Evolutionary conservation across 345 rosid genomes (phyloP).

Genomic region (Limnanthes douglasii): DNA sequence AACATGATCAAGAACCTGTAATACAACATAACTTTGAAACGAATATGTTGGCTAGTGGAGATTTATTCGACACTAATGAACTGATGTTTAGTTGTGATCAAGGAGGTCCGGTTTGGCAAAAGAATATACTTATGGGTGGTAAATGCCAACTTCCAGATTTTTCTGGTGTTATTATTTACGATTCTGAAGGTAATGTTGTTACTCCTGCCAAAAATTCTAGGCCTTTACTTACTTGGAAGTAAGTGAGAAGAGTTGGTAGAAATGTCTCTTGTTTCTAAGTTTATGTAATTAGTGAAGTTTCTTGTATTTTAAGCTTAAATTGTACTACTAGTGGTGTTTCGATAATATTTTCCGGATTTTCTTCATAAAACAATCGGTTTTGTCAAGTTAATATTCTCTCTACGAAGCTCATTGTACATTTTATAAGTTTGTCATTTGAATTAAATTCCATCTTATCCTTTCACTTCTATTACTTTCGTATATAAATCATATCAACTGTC

Average conservation of each 20-base stretch:
- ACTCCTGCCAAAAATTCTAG: conserved; percentile 32
- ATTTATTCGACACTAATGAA: conserved; percentile 9
- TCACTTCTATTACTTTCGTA: too few species aligned
- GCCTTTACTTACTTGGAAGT: conserved; percentile 63
- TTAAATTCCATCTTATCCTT: too few species aligned
- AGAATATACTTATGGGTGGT: conserved; percentile 87
- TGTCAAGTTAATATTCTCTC: too few species aligned
- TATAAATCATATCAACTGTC: too few species aligned
- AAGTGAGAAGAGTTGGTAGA: conserved; percentile 3
- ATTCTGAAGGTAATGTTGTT: conserved; percentile 44
- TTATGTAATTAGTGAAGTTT: too few species aligned
- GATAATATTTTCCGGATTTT: too few species aligned
- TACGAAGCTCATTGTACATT: too few species aligned
- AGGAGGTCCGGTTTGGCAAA: conserved; percentile 53
- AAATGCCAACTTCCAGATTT: conserved; percentile 85
- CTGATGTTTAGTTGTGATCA: conserved; percentile 23
- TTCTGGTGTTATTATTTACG: conserved; percentile 73
- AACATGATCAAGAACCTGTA: conserved; percentile 38
- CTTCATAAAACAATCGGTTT: too few species aligned
- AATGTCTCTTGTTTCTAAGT: too few species aligned
- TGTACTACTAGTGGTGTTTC: too few species aligned
- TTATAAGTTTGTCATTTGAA: too few species aligned
- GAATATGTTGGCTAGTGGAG: conserved; percentile 10
- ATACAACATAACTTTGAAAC: conserved; percentile 32
- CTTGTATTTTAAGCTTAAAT: too few species aligned